phyloP scores from a whole-genome alignment of 768 basidiomycete species.

The Leccinum truebloodii region DNA sequence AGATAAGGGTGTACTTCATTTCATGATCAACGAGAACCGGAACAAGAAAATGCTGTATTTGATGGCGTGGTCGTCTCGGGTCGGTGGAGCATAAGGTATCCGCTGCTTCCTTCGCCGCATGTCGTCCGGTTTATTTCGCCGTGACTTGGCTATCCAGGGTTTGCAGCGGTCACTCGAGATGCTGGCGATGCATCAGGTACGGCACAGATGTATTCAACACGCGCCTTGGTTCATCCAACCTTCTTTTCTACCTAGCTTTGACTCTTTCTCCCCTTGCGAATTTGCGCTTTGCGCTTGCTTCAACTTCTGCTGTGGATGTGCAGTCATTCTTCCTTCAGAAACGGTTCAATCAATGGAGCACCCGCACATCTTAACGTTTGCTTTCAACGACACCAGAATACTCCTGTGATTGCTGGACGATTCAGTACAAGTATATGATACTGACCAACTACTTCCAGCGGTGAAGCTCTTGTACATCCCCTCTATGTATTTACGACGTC shows the following conservation, averaged over 20 bases:
- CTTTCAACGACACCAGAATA: slow-evolving; percentile 58
- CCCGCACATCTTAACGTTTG: slow-evolving; percentile 57
- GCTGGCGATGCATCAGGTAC: slow-evolving; percentile 39
- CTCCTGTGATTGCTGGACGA: slow-evolving; percentile 61
- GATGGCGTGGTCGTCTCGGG: slow-evolving; percentile 26
- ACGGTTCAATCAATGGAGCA: slow-evolving; percentile 45
- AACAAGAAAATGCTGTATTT: slow-evolving; percentile 51
- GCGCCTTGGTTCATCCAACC: not conserved
- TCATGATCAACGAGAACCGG: slow-evolving; percentile 57
- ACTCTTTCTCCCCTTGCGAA: slow-evolving; percentile 60
- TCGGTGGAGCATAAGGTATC: not conserved
- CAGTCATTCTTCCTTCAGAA: slow-evolving; percentile 53
- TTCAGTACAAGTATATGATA: slow-evolving; percentile 60
- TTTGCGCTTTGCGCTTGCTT: slow-evolving; percentile 54
- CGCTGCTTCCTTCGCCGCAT: not conserved
- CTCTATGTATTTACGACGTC: slow-evolving; percentile 47
- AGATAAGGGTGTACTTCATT: slow-evolving; percentile 49
- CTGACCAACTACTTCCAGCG: slow-evolving; percentile 50
- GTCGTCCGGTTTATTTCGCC: not conserved
- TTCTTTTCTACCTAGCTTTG: slow-evolving; percentile 42
- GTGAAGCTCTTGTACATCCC: slow-evolving; percentile 44
- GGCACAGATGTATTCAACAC: slow-evolving; percentile 14
- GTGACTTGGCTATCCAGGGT: slow-evolving; percentile 33
- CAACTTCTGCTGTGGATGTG: slow-evolving; percentile 39
- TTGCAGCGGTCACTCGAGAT: slow-evolving; percentile 56